Evolutionary conservation across 257 asterid species (phyloP), one percentile per base, ranked within the genome.

Genomic region (Lycium ferocissimum): DNA sequence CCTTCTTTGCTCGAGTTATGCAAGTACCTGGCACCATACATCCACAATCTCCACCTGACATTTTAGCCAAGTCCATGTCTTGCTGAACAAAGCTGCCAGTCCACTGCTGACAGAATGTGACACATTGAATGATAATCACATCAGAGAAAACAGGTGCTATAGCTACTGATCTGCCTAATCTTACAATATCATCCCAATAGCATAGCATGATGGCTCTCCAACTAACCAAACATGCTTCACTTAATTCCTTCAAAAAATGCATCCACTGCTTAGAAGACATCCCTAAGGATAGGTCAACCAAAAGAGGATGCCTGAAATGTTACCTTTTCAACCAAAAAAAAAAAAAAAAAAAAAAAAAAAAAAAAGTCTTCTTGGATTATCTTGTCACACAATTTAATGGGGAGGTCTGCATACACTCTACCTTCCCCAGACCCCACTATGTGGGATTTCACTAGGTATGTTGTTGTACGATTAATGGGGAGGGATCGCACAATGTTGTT

Each of bases 191-290:
- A 49, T 11, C 9, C 81, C 80, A 72, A 72, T 72, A 45, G 80
- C 38, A 1, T 49, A 75, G 61, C 61, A 75, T 13, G 72, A 75
- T 75, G 61, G 43, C 20, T 0, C 61, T 75, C 11, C 40, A 73
- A 47, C 61, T 73, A 45, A 73, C 80, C 11, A 73, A 12, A 47
- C 59, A 22, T 22, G 81, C 22, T 75, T 75, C 61, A 75, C 26
- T 20, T 20, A 75, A 13, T 49, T 75, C 61, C 43, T 20, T 75
- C 61, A 20, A 49, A 49, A 72, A 73, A 47, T 12, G 2, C 38
- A 73, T 47, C 57, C 20, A 10, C 61, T 75, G 81, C 20, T 72
- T 37, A 67, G 75, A 67, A 35, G 75, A 70, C 76, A 69, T 69
- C 51, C 51, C 26, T 37, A 15, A 37, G 76, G 61, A 75, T 20